These are phyloP conservation scores for Monosporozyma servazzii DNA, from an alignment of 805 yeast genomes.

Conservation along the genomic window DNA sequence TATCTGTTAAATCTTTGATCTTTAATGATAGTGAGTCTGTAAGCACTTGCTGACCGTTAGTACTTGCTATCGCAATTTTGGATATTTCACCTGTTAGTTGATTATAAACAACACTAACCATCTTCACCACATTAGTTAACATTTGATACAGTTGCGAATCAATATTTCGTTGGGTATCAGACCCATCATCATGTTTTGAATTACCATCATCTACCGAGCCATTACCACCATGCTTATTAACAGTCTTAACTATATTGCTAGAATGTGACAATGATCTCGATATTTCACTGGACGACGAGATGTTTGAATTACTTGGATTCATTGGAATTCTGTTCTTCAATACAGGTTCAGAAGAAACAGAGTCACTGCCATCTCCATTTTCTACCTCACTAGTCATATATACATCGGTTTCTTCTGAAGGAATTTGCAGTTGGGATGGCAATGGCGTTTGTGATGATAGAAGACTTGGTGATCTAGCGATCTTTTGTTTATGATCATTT, in stretches of 20 bases:
- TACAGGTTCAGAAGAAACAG: not conserved
- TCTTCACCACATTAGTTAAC: slow-evolving; percentile 49
- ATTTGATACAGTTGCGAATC: slow-evolving; percentile 63
- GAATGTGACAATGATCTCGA: not conserved
- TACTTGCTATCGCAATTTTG: slow-evolving; percentile 49
- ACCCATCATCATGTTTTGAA: not conserved
- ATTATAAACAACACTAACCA: slow-evolving; percentile 70
- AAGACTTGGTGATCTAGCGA: slow-evolving; percentile 2
- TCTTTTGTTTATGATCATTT: not conserved
- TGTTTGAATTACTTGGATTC: slow-evolving; percentile 9
- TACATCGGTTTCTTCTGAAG: not conserved
- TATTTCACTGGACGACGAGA: not conserved
- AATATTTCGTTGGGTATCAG: slow-evolving; percentile 37
- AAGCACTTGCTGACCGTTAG: slow-evolving; percentile 33
- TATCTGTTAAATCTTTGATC: slow-evolving; percentile 66
- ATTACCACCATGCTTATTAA: not conserved
- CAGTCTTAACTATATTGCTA: not conserved
- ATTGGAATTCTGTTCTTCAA: not conserved
- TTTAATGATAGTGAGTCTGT: slow-evolving; percentile 37
- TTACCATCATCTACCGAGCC: not conserved
- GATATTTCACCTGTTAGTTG: slow-evolving; percentile 63
- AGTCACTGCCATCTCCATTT: not conserved
- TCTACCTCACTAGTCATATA: not conserved
- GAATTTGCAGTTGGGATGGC: not conserved
- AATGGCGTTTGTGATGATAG: not conserved